Conservation (phyloP, 345 rosid genomes). For the Dipteronia sinensis region DNA sequence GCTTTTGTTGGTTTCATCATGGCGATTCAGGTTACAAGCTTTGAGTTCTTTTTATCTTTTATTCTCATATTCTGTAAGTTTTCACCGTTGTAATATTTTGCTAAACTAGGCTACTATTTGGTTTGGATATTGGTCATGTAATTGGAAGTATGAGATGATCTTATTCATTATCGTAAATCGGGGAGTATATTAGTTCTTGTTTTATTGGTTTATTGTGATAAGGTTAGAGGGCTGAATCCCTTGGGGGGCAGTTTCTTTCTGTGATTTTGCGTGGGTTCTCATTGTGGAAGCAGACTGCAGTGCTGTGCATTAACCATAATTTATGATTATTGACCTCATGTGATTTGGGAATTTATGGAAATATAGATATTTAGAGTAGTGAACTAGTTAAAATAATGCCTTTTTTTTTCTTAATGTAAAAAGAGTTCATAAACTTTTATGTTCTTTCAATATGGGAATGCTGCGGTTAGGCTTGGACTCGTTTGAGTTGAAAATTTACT, state of each 20-base stretch:
- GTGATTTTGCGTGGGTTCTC: neutral
- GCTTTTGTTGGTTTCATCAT: constrained; percentile 1
- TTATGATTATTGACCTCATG: neutral
- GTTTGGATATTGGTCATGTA: neutral
- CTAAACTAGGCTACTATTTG: neutral
- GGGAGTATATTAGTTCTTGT: neutral
- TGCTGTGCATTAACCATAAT: neutral
- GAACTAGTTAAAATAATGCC: neutral
- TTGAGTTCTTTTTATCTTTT: neutral
- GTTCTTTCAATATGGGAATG: neutral
- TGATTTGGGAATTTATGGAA: neutral
- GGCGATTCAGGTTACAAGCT: neutral
- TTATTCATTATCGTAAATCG: neutral
- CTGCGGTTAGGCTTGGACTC: neutral
- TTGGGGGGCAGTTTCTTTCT: neutral
- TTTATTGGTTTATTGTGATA: neutral
- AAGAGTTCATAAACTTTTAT: neutral
- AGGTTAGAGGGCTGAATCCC: neutral
- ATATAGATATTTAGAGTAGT: neutral
- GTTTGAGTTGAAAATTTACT: neutral
- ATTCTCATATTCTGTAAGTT: neutral
- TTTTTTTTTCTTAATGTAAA: too few species aligned
- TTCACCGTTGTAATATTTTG: neutral
- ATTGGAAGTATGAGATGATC: neutral
- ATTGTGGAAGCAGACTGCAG: neutral